phyloP scores from a whole-genome alignment of 768 basidiomycete species.

The Trametes villosa region DNA sequence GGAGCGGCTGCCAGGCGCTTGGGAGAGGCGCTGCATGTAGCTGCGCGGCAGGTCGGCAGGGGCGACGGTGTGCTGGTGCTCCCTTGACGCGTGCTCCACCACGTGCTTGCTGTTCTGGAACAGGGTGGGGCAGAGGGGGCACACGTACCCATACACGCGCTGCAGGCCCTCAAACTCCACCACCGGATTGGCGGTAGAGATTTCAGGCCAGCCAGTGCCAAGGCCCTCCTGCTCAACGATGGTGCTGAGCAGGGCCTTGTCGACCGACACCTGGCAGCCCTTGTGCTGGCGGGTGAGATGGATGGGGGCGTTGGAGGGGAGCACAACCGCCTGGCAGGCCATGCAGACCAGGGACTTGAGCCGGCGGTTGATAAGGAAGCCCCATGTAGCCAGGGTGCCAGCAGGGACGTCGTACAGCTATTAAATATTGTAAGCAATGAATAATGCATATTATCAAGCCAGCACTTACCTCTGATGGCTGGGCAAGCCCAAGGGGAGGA shows the following conservation, averaged over 20 bases:
- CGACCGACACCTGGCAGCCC: background rate
- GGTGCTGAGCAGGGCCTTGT: background rate
- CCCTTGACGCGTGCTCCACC: no score
- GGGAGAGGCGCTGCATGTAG: background rate
- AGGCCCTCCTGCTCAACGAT: constrained; percentile 1
- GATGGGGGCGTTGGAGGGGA: background rate
- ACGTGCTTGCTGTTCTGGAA: no score
- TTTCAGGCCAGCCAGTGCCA: background rate
- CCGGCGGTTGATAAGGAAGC: constrained; percentile 8
- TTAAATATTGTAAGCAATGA: background rate
- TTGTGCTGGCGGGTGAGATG: background rate
- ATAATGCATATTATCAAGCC: background rate
- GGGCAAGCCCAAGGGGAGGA: no score
- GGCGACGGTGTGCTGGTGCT: no score
- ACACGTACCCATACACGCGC: background rate
- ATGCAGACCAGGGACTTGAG: constrained; percentile 6
- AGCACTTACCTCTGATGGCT: background rate
- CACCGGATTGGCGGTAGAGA: background rate
- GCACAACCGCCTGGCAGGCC: background rate
- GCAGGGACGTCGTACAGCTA: constrained; percentile 5
- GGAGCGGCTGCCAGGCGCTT: background rate
- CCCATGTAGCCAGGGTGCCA: background rate
- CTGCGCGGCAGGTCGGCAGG: no score
- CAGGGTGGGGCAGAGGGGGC: background rate
- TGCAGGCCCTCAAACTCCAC: background rate